Percentiles rank a stretch among this genome's conserved stretches.
Evolutionary conservation across 2,329 filamentous ascomycete genomes (phyloP).

Genomic region (Sarocladium brachiariae): DNA sequence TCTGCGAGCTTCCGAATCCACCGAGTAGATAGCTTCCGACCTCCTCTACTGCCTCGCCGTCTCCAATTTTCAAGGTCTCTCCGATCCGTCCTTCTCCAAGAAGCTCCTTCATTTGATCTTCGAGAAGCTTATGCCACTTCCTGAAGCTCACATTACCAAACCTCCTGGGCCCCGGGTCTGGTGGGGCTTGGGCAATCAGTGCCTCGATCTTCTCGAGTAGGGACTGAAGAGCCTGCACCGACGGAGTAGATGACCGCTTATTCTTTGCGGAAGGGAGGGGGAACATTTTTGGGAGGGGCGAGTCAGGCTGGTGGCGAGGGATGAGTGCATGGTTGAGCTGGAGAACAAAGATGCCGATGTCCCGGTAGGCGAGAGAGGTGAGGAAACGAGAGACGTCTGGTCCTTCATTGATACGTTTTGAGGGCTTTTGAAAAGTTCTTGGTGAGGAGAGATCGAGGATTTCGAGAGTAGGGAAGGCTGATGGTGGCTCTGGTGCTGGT

Average conservation of each 20-base stretch:
- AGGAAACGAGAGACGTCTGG: constrained; percentile 78
- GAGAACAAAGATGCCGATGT: constrained; percentile 80
- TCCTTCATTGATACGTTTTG: constrained; percentile 79
- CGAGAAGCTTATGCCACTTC: constrained; percentile 69
- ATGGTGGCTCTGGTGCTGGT: neutral
- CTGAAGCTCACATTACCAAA: constrained; percentile 92
- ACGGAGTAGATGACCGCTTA: constrained; percentile 32
- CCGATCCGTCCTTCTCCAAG: constrained; percentile 23
- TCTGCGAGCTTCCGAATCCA: constrained; percentile 78
- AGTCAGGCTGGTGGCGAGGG: constrained; percentile 48
- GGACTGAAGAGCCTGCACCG: constrained; percentile 57
- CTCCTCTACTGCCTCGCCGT: constrained; percentile 54
- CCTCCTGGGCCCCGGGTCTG: constrained; percentile 75
- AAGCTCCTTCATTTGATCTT: constrained; percentile 42
- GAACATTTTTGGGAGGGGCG: constrained; percentile 31
- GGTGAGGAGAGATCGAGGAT: constrained; percentile 41
- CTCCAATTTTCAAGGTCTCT: constrained; percentile 22
- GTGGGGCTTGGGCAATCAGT: constrained; percentile 72
- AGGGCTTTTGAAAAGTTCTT: constrained; percentile 57
- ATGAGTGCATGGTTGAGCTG: constrained; percentile 87
- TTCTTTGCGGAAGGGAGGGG: constrained; percentile 28
- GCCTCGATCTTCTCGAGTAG: constrained; percentile 59
- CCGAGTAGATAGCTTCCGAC: constrained; percentile 74
- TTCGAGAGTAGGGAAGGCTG: constrained; percentile 22
- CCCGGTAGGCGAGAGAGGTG: constrained; percentile 72